phyloP scores from a whole-genome alignment of 768 basidiomycete species.

The Phlebiopsis gigantea region DNA sequence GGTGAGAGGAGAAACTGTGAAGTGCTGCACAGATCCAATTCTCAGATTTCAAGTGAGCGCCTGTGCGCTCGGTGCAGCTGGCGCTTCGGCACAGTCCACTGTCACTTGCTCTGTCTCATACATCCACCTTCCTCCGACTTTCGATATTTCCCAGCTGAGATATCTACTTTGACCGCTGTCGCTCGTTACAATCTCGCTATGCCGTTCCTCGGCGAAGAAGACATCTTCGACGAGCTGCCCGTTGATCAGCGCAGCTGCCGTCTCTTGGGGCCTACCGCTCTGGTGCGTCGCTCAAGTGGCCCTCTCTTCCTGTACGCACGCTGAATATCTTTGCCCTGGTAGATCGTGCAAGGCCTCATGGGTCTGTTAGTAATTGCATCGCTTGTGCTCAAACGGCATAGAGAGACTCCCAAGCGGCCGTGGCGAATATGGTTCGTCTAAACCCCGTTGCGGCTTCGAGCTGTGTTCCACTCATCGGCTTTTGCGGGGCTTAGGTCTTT shows the following conservation, averaged over 20 bases:
- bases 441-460: background rate
- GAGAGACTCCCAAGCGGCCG: conserved; percentile 78
- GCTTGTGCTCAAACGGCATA: conserved; percentile 81
- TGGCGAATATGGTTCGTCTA: conserved; percentile 85
- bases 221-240: conserved; percentile 29
- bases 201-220: conserved; percentile 12
- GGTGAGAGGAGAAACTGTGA: conserved; percentile 13
- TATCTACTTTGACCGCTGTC: background rate
- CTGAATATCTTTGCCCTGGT: conserved; percentile 7
- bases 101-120: background rate
- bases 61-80: background rate
- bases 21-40: conserved; percentile 4
- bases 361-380: conserved; percentile 88
- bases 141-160: too few relatives aligned
- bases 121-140: background rate
- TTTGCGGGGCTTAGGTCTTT: conserved; percentile 54
- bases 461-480: conserved; percentile 7
- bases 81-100: background rate
- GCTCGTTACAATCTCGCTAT: conserved; percentile 7
- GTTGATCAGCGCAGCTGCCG: conserved; percentile 40
- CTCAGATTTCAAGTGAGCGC: background rate
- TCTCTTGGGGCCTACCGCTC: conserved; percentile 43
- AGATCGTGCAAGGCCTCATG: conserved; percentile 84
- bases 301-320: background rate
- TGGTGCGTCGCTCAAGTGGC: conserved; percentile 26